phyloP scores from a whole-genome alignment of 495 filamentous ascomycete species.

The Penicillium turbatum region DNA sequence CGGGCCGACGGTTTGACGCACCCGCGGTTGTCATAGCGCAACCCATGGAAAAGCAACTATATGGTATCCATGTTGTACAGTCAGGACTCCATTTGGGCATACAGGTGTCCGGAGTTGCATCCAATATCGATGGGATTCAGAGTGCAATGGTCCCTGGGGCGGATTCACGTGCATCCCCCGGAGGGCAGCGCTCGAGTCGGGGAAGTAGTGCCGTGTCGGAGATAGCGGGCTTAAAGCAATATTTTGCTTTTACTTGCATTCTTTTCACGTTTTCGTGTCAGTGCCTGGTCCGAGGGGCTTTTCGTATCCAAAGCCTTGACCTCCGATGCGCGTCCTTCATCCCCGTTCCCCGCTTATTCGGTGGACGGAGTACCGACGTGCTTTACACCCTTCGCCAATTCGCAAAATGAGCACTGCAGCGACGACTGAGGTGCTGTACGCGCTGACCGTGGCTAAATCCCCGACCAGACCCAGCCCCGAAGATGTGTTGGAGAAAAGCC shows the following conservation, averaged over 20 bases:
- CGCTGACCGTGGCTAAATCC: conserved; percentile 47
- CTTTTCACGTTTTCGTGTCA: conserved; percentile 3
- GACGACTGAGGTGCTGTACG: conserved; percentile 50
- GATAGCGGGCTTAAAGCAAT: conserved; percentile 15
- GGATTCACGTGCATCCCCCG: conserved; percentile 14
- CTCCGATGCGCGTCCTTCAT: conserved; percentile 31
- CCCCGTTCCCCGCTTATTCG: conserved; percentile 17
- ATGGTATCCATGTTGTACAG: background rate
- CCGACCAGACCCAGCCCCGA: conserved; percentile 47
- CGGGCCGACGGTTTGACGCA: conserved; percentile 25
- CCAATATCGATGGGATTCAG: background rate
- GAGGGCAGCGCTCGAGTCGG: background rate
- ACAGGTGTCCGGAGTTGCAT: background rate
- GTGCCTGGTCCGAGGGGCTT: background rate
- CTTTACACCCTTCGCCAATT: conserved; percentile 10
- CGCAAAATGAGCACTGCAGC: conserved; percentile 40
- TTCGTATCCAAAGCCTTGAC: conserved; percentile 4
- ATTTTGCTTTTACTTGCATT: conserved; percentile 8
- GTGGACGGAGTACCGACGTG: conserved; percentile 5
- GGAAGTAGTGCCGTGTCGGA: conserved; percentile 11
- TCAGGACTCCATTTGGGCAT: background rate
- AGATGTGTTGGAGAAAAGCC: conserved; percentile 49
- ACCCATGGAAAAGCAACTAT: background rate
- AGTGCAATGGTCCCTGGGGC: background rate
- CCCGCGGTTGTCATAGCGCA: background rate